Evolutionary conservation across 2,329 filamentous ascomycete species (phyloP).

Genomic region (Lasiodiplodia sp.): DNA sequence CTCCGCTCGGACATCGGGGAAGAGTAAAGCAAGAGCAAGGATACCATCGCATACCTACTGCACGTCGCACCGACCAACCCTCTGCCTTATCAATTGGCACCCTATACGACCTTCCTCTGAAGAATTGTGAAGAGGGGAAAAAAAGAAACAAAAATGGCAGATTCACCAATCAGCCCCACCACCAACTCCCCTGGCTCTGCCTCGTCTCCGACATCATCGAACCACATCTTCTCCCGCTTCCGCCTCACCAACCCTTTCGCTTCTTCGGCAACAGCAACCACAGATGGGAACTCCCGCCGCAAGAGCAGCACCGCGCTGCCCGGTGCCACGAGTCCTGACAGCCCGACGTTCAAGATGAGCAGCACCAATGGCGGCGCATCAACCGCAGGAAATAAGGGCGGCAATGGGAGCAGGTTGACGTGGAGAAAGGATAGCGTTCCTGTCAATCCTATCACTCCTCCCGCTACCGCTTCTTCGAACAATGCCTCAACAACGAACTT

Average conservation of each 20-base stretch:
- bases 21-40: not conserved
- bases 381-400: not conserved
- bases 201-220: not conserved
- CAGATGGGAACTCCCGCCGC: not conserved
- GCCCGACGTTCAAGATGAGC: constrained; percentile 5
- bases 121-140: not conserved
- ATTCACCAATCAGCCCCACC: not conserved
- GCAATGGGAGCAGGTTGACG: not conserved
- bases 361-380: not conserved
- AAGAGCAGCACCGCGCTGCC: constrained; percentile 16
- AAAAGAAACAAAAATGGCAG: not conserved
- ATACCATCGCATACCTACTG: not conserved
- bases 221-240: constrained; percentile 6
- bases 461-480: not conserved
- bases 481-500: not conserved
- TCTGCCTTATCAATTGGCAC: not conserved
- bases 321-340: not conserved
- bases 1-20: not conserved
- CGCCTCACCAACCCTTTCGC: constrained; percentile 11
- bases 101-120: not conserved
- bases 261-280: not conserved
- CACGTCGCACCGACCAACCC: not conserved
- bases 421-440: not conserved
- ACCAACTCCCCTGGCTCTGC: not conserved
- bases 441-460: not conserved